Conservation (phyloP, 2,329 filamentous ascomycete species). For the Rachicladosporium sp. region DNA sequence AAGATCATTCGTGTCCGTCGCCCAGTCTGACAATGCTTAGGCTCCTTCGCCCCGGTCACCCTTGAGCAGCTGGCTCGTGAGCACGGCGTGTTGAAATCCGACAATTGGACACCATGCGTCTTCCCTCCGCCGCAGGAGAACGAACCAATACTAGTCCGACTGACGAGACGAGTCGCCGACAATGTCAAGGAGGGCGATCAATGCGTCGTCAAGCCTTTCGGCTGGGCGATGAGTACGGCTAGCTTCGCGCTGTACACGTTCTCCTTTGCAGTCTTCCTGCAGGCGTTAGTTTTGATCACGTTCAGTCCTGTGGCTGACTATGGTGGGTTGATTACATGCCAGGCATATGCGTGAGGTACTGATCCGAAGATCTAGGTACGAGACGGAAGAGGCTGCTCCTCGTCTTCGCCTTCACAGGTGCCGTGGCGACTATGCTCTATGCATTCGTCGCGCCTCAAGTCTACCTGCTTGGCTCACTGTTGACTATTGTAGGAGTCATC, state of each 20-base stretch:
- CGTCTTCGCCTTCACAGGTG: slow-evolving; percentile 65
- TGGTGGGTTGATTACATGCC: slow-evolving; percentile 40
- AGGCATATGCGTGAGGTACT: background rate
- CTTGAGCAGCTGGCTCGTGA: slow-evolving; percentile 83
- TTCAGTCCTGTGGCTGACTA: slow-evolving; percentile 91
- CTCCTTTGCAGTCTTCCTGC: slow-evolving; percentile 72
- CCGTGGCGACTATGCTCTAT: slow-evolving; percentile 68
- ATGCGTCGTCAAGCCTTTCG: slow-evolving; percentile 68
- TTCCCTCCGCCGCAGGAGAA: slow-evolving; percentile 7
- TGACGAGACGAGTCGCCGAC: slow-evolving; percentile 6
- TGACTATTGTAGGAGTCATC: slow-evolving; percentile 78
- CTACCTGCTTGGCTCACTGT: slow-evolving; percentile 67
- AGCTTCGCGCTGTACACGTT: slow-evolving; percentile 96
- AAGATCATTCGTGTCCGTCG: slow-evolving; percentile 2
- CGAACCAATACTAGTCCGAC: slow-evolving; percentile 9
- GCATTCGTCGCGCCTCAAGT: slow-evolving; percentile 59
- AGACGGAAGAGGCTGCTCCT: slow-evolving; percentile 80
- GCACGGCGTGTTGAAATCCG: slow-evolving; percentile 69
- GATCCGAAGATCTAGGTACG: slow-evolving; percentile 19
- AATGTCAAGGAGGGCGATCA: slow-evolving; percentile 41
- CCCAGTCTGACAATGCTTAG: slow-evolving; percentile 32
- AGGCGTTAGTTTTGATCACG: slow-evolving; percentile 75
- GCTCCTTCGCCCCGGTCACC: slow-evolving; percentile 83
- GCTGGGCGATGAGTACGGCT: slow-evolving; percentile 73
- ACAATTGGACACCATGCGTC: slow-evolving; percentile 58